Evolutionary conservation across 306 rosid species (phyloP).

Genomic region (Cyamopsis tetragonoloba): DNA sequence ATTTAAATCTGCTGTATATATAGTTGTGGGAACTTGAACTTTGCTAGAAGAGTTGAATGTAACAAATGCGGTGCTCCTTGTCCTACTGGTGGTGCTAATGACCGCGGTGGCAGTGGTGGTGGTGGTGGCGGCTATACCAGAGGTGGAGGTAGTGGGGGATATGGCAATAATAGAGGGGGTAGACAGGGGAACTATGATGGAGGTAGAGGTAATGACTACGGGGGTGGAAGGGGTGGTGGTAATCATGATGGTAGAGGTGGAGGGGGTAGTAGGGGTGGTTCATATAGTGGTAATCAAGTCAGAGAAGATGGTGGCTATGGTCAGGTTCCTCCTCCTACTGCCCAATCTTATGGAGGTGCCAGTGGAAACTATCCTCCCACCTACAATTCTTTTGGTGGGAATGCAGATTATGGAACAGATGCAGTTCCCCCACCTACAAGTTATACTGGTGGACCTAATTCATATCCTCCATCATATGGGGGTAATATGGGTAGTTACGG

Average conservation of each 20-base stretch:
- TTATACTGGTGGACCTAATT: slow-evolving; percentile 76
- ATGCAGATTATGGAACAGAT: slow-evolving; percentile 67
- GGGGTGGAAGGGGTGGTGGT: slow-evolving; percentile 36
- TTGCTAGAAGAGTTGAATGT: slow-evolving; percentile 93
- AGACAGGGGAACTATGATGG: slow-evolving; percentile 53
- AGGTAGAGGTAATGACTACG: slow-evolving; percentile 52
- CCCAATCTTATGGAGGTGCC: slow-evolving; percentile 56
- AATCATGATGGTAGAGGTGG: slow-evolving; percentile 51
- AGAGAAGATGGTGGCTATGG: slow-evolving; percentile 75
- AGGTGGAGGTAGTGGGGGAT: slow-evolving; percentile 54
- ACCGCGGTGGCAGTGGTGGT: slow-evolving; percentile 38
- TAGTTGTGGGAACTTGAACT: slow-evolving; percentile 94
- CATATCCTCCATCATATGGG: slow-evolving; percentile 87
- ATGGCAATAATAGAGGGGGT: slow-evolving; percentile 44
- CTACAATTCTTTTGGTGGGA: slow-evolving; percentile 48
- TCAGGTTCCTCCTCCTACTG: slow-evolving; percentile 66
- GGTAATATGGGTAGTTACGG: slow-evolving; percentile 65
- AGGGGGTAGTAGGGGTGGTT: slow-evolving; percentile 66
- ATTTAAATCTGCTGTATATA: slow-evolving; percentile 18
- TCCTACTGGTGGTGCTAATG: slow-evolving; percentile 63
- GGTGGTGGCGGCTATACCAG: slow-evolving; percentile 40
- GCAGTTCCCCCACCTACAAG: slow-evolving; percentile 95
- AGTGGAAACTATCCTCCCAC: slow-evolving; percentile 64
- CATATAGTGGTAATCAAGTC: slow-evolving; percentile 54
- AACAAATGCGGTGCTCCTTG: slow-evolving; percentile 94